Conservation (phyloP, 2,329 filamentous ascomycete species). For the Colletotrichum navitas region DNA sequence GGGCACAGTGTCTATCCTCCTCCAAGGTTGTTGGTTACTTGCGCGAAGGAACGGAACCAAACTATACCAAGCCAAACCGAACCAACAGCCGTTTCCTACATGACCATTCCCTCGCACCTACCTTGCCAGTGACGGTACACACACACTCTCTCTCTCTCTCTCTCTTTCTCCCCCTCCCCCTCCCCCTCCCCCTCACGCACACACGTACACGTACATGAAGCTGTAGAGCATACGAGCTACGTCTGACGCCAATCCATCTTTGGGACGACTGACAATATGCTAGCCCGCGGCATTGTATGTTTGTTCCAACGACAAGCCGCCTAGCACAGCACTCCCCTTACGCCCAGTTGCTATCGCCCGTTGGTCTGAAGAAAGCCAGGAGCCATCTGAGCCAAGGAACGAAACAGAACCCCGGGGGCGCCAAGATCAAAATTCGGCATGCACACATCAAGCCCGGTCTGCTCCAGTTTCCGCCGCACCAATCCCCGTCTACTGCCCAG, state of each 20-base stretch:
- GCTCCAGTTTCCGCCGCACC: conserved; percentile 8
- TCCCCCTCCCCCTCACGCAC: not conserved
- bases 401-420: not conserved
- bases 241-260: conserved; percentile 16
- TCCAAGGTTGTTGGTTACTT: conserved; percentile 30
- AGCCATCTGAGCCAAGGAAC: not conserved
- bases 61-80: conserved; percentile 22
- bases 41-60: conserved; percentile 26
- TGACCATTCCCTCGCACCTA: conserved; percentile 22
- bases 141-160: not conserved
- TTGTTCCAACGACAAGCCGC: conserved; percentile 38
- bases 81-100: conserved; percentile 31
- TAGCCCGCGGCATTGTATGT: conserved; percentile 27
- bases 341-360: not conserved
- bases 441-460: not conserved
- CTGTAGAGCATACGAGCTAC: conserved; percentile 7
- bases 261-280: conserved; percentile 20
- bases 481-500: not conserved
- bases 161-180: too few relatives aligned
- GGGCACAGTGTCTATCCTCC: conserved; percentile 41
- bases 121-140: conserved; percentile 2
- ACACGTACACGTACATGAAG: not conserved
- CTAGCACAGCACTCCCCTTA: not conserved
- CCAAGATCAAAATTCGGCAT: not conserved
- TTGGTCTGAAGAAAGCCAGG: not conserved